Base-by-base conservation (phyloP, 352 stramenopile genomes). In the Phytopythium helicoides region DNA sequence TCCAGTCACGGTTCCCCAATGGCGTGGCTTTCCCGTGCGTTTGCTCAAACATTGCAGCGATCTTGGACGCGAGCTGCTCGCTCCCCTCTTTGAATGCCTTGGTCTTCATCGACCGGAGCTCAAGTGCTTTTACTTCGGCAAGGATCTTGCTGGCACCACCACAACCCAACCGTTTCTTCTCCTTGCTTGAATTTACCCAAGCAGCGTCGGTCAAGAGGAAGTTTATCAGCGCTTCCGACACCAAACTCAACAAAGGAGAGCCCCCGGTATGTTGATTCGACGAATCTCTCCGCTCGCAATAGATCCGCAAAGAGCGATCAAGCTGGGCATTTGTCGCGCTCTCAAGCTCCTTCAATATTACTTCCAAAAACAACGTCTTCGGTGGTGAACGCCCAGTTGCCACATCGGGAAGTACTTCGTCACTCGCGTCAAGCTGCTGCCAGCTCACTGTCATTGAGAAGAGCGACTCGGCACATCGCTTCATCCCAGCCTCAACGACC, bases 371-470 rank as follows among this genome's bases (percentile, higher is more conserved):
- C 4, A 91, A 41, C n/a, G 68, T 15, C 28, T 56, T 8, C 11
- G 53, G 15, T 36, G 52, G 25, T 56, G 22, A 25, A 19, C 56
- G 62, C 21, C 53, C 57, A n/a, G 46, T 52, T 0, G 60, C 64
- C 22, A 76, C 50, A 19, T 84, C 71, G 3, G 65, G 64, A 16
- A 88, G 61, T 14, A 36, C 28, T 21, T 87, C 76, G 31, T 87
- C 78, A 0, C 66, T 68, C 31, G 89, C 37, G 46, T 92, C 81
- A 21, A 92, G 35, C 37, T 82, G 67, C 44, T 76, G 60, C 81
- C 76, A 92, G 9, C 46, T 62, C 45, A 92, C 79, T 5, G 74
- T 86, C 78, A 88, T 86, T 19, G 80, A 79, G 55, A 92, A 59
- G 10, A 89, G 48, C 2, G 81, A 83, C 37, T 89, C 76, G 0